Conservation (phyloP, 257 asterid genomes). For the Jaltomata sinuosa region DNA sequence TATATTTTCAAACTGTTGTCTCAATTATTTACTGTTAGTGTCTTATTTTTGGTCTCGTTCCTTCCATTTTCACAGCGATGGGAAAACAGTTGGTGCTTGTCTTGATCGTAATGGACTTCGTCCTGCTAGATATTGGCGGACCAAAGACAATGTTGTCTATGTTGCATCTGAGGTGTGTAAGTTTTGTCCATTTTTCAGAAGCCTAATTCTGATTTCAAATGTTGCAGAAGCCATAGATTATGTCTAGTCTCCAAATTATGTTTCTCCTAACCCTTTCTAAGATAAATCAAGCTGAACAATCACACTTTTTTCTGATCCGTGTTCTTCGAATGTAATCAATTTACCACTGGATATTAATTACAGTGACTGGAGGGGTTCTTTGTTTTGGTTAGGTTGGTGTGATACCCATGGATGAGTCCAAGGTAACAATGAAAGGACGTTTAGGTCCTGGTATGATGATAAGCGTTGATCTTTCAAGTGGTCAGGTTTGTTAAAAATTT, state of each 20-base stretch:
- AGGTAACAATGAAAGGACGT: slow-evolving; percentile 93
- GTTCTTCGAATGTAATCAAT: neutral
- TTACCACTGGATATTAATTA: neutral
- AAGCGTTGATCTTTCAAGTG: slow-evolving; percentile 70
- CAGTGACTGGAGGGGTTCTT: neutral
- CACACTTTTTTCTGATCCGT: neutral
- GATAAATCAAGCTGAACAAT: neutral
- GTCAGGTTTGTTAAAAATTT: slow-evolving; percentile 60
- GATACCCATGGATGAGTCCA: slow-evolving; percentile 84
- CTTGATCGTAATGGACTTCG: slow-evolving; percentile 99
- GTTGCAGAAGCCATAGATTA: neutral
- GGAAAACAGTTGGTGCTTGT: slow-evolving; percentile 99
- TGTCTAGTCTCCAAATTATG: neutral
- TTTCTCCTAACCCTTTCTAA: neutral
- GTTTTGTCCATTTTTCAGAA: neutral
- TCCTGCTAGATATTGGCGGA: slow-evolving; percentile 99
- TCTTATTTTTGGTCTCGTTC: slow-evolving; percentile 1
- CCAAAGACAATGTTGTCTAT: slow-evolving; percentile 84
- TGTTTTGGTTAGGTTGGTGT: slow-evolving; percentile 75
- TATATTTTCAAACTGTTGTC: neutral
- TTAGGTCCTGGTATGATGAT: slow-evolving; percentile 99
- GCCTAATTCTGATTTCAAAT: neutral
- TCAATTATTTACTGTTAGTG: neutral
- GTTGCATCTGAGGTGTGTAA: slow-evolving; percentile 95
- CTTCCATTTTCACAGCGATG: slow-evolving; percentile 52